These are phyloP conservation scores for Scheffersomyces ergatensis DNA, from an alignment of 805 yeast genomes.

Conservation along the genomic window DNA sequence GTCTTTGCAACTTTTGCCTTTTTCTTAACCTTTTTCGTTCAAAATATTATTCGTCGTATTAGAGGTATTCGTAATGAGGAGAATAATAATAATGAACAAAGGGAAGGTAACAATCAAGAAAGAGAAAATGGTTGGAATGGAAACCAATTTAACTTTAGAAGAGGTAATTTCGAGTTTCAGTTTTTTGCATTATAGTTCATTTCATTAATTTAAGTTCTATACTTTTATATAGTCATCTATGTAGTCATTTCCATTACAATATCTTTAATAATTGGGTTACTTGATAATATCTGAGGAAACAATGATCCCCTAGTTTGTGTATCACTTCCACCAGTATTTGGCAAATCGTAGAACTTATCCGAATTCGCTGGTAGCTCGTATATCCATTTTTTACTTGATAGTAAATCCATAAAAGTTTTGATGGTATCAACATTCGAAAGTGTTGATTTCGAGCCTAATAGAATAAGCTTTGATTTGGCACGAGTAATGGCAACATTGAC, in stretches of 20 bases:
- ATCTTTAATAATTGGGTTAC: slow-evolving; percentile 23
- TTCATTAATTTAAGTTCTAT: slow-evolving; percentile 1
- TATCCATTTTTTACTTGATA: slow-evolving; percentile 62
- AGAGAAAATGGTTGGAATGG: slow-evolving; percentile 15
- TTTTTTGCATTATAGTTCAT: slow-evolving; percentile 29
- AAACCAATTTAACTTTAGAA: slow-evolving; percentile 16
- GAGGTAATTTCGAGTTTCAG: slow-evolving; percentile 31
- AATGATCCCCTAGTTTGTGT: not conserved
- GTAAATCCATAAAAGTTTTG: slow-evolving; percentile 56
- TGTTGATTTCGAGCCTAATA: slow-evolving; percentile 76
- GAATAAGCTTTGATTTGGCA: slow-evolving; percentile 77
- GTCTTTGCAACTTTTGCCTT: slow-evolving; percentile 25
- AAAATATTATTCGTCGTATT: slow-evolving; percentile 21
- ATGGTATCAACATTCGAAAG: slow-evolving; percentile 51
- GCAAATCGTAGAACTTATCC: slow-evolving; percentile 31
- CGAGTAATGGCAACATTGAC: slow-evolving; percentile 94
- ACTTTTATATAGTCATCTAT: slow-evolving; percentile 1
- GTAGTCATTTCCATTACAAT: slow-evolving; percentile 26
- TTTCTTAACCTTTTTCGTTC: slow-evolving; percentile 26
- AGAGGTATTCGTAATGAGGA: slow-evolving; percentile 19
- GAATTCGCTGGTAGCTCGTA: slow-evolving; percentile 51
- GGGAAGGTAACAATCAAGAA: slow-evolving; percentile 5
- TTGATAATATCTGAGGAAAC: slow-evolving; percentile 13
- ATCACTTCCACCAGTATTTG: slow-evolving; percentile 1
- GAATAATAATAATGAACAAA: slow-evolving; percentile 6